These are phyloP conservation scores for Osmozyma mogii DNA, from an alignment of 805 yeast genomes.

Conservation along the genomic window DNA sequence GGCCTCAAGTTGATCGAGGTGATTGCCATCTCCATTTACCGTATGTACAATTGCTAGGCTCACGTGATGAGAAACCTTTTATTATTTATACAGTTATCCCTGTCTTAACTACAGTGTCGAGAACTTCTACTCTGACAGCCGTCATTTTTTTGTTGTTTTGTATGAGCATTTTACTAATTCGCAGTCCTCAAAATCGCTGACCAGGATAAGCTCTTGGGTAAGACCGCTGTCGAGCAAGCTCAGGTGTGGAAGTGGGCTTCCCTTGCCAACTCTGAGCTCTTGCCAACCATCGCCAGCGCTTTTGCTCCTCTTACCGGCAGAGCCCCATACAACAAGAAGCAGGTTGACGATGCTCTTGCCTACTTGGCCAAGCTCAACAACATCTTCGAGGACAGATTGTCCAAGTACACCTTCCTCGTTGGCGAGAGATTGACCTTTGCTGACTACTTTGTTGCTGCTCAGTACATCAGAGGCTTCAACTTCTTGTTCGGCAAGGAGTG, in stretches of 20 bases:
- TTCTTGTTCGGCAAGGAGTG: slow-evolving; percentile 56
- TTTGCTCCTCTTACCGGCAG: slow-evolving; percentile 58
- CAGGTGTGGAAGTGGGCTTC: slow-evolving; percentile 72
- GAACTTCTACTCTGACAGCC: slow-evolving; percentile 45
- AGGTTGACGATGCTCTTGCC: slow-evolving; percentile 39
- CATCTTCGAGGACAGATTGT: slow-evolving; percentile 49
- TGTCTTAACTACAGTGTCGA: slow-evolving; percentile 77
- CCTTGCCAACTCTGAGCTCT: slow-evolving; percentile 60
- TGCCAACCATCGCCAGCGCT: slow-evolving; percentile 36
- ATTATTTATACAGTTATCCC: slow-evolving; percentile 68
- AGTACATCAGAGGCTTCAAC: slow-evolving; percentile 47
- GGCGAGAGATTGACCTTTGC: slow-evolving; percentile 63
- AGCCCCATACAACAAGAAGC: slow-evolving; percentile 71
- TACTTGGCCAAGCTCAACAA: slow-evolving; percentile 27
- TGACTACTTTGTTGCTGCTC: slow-evolving; percentile 49
- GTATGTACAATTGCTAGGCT: slow-evolving; percentile 29
- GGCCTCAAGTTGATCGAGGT: slow-evolving; percentile 68
- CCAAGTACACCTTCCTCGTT: slow-evolving; percentile 57
- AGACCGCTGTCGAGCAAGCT: slow-evolving; percentile 55
- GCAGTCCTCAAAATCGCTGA: slow-evolving; percentile 43
- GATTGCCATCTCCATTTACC: slow-evolving; percentile 55
- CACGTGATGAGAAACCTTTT: slow-evolving; percentile 51
- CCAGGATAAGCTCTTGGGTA: slow-evolving; percentile 50
- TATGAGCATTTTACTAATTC: slow-evolving; percentile 14
- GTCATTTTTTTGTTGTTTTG: neutral